Conservation (phyloP, 1,284 basidiomycete genomes). For the Gyrodon tennesseensis region DNA sequence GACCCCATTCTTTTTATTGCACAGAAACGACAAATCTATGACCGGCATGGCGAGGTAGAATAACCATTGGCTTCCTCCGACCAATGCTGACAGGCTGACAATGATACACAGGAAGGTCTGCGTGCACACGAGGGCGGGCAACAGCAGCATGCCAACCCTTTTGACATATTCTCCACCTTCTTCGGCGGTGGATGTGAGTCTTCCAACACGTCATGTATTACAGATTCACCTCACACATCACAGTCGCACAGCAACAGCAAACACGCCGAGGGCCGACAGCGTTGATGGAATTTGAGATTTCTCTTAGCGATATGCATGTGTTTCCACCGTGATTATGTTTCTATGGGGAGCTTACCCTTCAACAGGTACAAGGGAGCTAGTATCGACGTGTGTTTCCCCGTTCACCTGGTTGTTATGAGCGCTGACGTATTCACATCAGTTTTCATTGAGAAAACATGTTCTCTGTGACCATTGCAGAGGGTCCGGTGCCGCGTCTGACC, state of each 20-base stretch:
- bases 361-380: conserved; percentile 72
- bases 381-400: conserved; percentile 64
- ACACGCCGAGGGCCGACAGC: conserved; percentile 80
- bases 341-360: conserved; percentile 22
- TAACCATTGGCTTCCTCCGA: conserved; percentile 20
- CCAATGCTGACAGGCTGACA: conserved; percentile 17
- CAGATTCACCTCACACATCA: not conserved
- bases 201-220: not conserved
- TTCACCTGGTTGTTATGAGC: not conserved
- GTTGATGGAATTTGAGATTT: conserved; percentile 84
- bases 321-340: conserved; percentile 9
- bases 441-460: conserved; percentile 84
- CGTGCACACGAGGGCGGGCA: conserved; percentile 83
- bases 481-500: conserved; percentile 82
- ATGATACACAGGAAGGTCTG: conserved; percentile 66
- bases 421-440: conserved; percentile 53
- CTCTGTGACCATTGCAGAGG: conserved; percentile 94
- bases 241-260: conserved; percentile 48
- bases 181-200: conserved; percentile 76
- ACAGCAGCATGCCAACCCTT: conserved; percentile 73
- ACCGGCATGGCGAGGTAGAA: conserved; percentile 80
- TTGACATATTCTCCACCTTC: conserved; percentile 91
- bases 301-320: conserved; percentile 76
- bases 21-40: conserved; percentile 89
- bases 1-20: conserved; percentile 4